Evolutionary conservation across 371 early-diverging fungal genomes (phyloP).

Genomic region (Chytridium lagenaria): DNA sequence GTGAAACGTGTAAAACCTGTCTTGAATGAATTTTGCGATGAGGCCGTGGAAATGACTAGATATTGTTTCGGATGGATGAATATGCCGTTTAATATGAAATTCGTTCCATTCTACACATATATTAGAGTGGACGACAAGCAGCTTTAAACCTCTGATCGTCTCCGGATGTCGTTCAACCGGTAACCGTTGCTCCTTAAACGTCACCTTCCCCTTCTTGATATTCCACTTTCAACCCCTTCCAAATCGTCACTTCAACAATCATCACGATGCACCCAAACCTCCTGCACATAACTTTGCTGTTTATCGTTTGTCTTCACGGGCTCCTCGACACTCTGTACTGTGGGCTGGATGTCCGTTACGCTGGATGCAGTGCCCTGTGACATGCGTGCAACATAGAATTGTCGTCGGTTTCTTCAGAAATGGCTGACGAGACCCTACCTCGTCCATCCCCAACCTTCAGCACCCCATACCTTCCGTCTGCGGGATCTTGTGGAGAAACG

Average conservation of each 20-base stretch:
- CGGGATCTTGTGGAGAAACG: slow-evolving; percentile 27
- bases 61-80: neutral
- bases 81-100: neutral
- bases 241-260: neutral
- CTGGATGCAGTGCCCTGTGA: neutral
- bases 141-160: slow-evolving; percentile 21
- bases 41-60: slow-evolving; percentile 16
- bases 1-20: slow-evolving; percentile 18
- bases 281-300: neutral
- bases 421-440: slow-evolving; percentile 9
- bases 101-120: slow-evolving; percentile 1
- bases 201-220: slow-evolving; percentile 18
- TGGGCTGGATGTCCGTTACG: neutral
- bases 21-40: slow-evolving; percentile 36
- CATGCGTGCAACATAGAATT: neutral
- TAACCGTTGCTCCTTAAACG: slow-evolving; percentile 26
- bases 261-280: neutral
- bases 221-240: neutral
- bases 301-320: neutral
- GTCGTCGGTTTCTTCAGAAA: neutral
- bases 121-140: neutral
- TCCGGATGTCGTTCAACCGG: slow-evolving; percentile 28
- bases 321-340: neutral
- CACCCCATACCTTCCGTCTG: neutral
- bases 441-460: slow-evolving; percentile 1